Percentiles rank a stretch among this genome's conserved stretches.
phyloP scores from a whole-genome alignment of 371 early-diverging fungal genomes.

The Syncephalis fuscata region DNA sequence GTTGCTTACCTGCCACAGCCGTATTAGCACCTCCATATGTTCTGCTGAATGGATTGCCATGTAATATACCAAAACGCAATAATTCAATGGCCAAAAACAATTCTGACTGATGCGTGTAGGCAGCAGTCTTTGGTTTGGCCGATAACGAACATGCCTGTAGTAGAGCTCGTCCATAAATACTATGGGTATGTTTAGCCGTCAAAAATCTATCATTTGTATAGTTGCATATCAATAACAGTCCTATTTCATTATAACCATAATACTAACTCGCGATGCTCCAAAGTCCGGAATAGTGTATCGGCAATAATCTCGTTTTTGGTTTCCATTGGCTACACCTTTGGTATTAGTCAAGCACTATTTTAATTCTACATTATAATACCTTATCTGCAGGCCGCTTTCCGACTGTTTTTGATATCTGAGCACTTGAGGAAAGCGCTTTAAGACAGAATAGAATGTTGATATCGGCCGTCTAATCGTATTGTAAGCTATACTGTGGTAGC shows the following conservation, averaged over 20 bases:
- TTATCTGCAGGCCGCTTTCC: slow-evolving; percentile 16
- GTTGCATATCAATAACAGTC: slow-evolving; percentile 9
- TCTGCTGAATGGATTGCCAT: slow-evolving; percentile 26
- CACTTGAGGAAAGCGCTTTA: no score
- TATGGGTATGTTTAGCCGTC: slow-evolving; percentile 6
- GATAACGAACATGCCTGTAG: slow-evolving; percentile 5
- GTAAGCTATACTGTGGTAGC: neutral
- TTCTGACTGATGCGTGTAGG: slow-evolving; percentile 18
- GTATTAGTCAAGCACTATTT: no score
- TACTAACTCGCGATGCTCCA: slow-evolving; percentile 22
- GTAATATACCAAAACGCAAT: slow-evolving; percentile 32
- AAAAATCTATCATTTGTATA: slow-evolving; percentile 13
- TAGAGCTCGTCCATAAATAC: slow-evolving; percentile 11
- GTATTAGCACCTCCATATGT: slow-evolving; percentile 20
- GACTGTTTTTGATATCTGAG: slow-evolving; percentile 13
- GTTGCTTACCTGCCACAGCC: slow-evolving; percentile 18
- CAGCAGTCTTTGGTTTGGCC: slow-evolving; percentile 5
- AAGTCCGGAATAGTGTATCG: slow-evolving; percentile 24
- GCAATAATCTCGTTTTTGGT: slow-evolving; percentile 30
- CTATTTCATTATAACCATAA: slow-evolving; percentile 4
- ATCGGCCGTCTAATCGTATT: slow-evolving; percentile 2
- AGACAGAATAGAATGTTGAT: neutral
- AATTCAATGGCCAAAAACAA: slow-evolving; percentile 38
- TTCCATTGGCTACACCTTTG: slow-evolving; percentile 13
- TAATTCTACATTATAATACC: slow-evolving; percentile 18